phyloP scores from a whole-genome alignment of 164 flowering plant genomes.

The Stephania yunnanensis region DNA sequence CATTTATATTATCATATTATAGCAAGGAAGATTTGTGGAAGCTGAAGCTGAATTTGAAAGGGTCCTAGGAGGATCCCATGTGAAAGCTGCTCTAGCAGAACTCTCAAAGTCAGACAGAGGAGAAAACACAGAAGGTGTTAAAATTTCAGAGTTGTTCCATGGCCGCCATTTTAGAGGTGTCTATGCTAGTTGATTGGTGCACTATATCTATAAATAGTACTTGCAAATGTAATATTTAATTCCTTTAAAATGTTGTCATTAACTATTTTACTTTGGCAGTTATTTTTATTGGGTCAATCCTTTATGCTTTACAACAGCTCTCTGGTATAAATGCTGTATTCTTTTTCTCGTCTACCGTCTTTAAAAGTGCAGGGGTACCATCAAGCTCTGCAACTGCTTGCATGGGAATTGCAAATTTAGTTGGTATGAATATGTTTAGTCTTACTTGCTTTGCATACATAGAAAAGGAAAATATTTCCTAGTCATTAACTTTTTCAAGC shows the following conservation, averaged over 20 bases:
- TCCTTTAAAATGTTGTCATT: constrained; percentile 31
- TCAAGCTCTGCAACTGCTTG: constrained; percentile 51
- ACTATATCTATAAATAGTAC: background rate
- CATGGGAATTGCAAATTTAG: constrained; percentile 52
- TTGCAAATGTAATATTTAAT: constrained; percentile 5
- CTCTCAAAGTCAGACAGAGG: constrained; percentile 68
- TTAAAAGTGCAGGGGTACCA: constrained; percentile 59
- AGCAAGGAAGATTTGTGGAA: constrained; percentile 79
- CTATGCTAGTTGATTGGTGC: constrained; percentile 4
- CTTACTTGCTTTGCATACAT: background rate
- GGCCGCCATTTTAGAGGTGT: constrained; percentile 90
- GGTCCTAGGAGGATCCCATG: constrained; percentile 72
- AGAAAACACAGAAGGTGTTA: constrained; percentile 55
- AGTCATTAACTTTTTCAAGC: background rate
- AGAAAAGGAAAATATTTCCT: background rate
- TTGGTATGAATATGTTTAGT: constrained; percentile 27
- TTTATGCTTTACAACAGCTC: constrained; percentile 75
- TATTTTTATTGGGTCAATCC: constrained; percentile 81
- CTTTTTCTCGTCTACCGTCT: constrained; percentile 72
- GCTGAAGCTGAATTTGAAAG: constrained; percentile 82
- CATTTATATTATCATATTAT: constrained; percentile 10
- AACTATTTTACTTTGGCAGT: constrained; percentile 76
- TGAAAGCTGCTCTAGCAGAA: constrained; percentile 67
- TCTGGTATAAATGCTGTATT: constrained; percentile 85
- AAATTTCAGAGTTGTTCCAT: constrained; percentile 57